Evolutionary conservation across 2,329 filamentous ascomycete species (phyloP), one percentile per base, ranked within the genome.

Genomic region (Alternaria triticimaculans): DNA sequence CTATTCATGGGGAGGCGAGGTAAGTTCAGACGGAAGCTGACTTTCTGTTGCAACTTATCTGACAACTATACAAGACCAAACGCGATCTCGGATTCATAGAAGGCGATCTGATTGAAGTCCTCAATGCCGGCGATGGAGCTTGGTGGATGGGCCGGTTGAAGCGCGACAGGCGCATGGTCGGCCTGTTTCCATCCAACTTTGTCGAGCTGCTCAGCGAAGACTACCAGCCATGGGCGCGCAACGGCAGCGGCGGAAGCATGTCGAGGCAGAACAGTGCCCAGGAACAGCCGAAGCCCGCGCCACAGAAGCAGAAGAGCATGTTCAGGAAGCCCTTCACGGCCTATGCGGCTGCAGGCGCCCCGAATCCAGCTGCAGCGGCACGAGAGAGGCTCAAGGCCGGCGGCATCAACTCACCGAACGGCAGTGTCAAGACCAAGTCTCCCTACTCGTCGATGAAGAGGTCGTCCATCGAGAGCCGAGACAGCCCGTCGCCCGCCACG

Each of bases 71-170:
- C 44, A 68, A 84, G 90, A 95, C 92, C 23, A 97, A 97, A 84
- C 90, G 92, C 80, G 96, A 99, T 78, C 87, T 99, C 62, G 96
- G 96, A 15, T 99, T 99, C 81, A 92, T 99, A 72, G 96, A 99
- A 81, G 96, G 96, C 68, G 96, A 99, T 81, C 82, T 99, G 70
- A 99, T 99, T 79, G 96, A 99, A 87, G 97, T 95, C 77, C 86
- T 99, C 57, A 99, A 99, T 80, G 96, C 96, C 20, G 96, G 96
- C 67, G 96, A 99, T 82, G 96, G 96, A 56, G 94, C 93, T 50
- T 99, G 96, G 96, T 99, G 96, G 96, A 97, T 94, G 82, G 96
- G 96, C 51, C 89, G 95, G 67, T 83, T 99, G 77, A 92, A 90
- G 77, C 89, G 96, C 72, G 96, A 99, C 82, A 91, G 92, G 80